Evolutionary conservation across 768 basidiomycete species (phyloP).

Genomic region (Leccinellum rugosiceps): DNA sequence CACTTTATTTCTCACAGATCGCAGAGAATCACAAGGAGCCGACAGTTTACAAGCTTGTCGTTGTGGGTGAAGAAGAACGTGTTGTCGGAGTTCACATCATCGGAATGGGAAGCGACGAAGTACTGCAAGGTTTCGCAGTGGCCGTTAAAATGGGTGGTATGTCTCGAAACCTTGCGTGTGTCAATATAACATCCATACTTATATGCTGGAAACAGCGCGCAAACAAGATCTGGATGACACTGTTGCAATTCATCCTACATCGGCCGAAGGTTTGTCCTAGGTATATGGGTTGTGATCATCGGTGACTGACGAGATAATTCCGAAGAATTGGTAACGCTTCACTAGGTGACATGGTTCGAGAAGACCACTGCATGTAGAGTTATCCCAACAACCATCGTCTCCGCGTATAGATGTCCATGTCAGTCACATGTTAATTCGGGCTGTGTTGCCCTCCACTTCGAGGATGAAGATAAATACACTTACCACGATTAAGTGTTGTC

Average conservation of each 20-base stretch:
- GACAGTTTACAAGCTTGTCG: conserved; percentile 88
- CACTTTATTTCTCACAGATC: conserved; percentile 91
- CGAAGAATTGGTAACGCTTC: conserved; percentile 57
- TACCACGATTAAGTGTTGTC: background rate
- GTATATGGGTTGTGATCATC: background rate
- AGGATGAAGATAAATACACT: background rate
- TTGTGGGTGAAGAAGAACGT: conserved; percentile 84
- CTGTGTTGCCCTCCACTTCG: background rate
- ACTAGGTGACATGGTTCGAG: conserved; percentile 26
- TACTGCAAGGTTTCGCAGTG: conserved; percentile 94
- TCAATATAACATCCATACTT: background rate
- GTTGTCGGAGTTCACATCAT: conserved; percentile 96
- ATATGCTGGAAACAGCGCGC: conserved; percentile 42
- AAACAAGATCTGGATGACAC: conserved; percentile 85
- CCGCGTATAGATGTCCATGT: background rate
- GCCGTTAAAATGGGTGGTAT: conserved; percentile 92
- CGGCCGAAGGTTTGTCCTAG: conserved; percentile 64
- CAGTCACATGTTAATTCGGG: background rate
- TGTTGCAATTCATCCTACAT: conserved; percentile 90
- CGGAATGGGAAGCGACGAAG: conserved; percentile 89
- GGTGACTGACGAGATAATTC: conserved; percentile 14
- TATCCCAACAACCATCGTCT: background rate
- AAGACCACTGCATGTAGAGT: background rate
- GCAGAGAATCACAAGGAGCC: conserved; percentile 92
- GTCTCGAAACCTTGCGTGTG: conserved; percentile 11